A percentile compares a stretch with the other conserved stretches of the same genome.
These are phyloP conservation scores for Primulina tabacum DNA, from an alignment of 257 asterid genomes.

Conservation along the genomic window DNA sequence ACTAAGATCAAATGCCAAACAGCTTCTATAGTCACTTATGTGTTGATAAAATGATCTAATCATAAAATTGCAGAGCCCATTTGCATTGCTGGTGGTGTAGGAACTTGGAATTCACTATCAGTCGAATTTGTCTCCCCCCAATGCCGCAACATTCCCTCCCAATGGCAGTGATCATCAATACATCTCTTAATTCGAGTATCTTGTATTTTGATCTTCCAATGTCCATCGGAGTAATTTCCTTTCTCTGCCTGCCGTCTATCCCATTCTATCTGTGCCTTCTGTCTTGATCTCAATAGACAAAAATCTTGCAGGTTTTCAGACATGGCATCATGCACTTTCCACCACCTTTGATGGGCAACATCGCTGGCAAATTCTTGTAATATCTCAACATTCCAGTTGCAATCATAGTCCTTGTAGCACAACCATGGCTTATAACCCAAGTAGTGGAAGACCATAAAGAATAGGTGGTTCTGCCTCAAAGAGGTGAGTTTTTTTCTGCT, in stretches of 20 bases:
- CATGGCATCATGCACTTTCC: slow-evolving; percentile 22
- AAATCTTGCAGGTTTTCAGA: slow-evolving; percentile 3
- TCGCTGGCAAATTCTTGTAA: slow-evolving; percentile 24
- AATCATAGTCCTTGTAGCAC: slow-evolving; percentile 21
- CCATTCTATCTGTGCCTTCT: slow-evolving; percentile 26
- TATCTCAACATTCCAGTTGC: slow-evolving; percentile 19
- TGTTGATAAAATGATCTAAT: too few species aligned
- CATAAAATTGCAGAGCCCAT: too few species aligned
- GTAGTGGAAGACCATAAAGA: too few species aligned
- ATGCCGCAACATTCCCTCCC: slow-evolving; percentile 17
- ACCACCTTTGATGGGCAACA: slow-evolving; percentile 19
- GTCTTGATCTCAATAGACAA: slow-evolving; percentile 12
- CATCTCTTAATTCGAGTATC: slow-evolving; percentile 16
- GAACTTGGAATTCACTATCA: too few species aligned
- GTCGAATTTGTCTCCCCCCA: not conserved
- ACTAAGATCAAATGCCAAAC: too few species aligned
- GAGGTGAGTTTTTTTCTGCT: slow-evolving; percentile 40
- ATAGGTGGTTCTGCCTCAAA: too few species aligned
- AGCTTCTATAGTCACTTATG: too few species aligned
- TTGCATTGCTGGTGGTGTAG: too few species aligned
- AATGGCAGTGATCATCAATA: slow-evolving; percentile 5
- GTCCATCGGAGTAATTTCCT: slow-evolving; percentile 16
- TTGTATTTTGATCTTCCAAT: slow-evolving; percentile 16
- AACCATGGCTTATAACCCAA: slow-evolving; percentile 18
- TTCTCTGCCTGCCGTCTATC: slow-evolving; percentile 18